Conservation (phyloP, 1,284 basidiomycete genomes). For the Ustilago crameri region DNA sequence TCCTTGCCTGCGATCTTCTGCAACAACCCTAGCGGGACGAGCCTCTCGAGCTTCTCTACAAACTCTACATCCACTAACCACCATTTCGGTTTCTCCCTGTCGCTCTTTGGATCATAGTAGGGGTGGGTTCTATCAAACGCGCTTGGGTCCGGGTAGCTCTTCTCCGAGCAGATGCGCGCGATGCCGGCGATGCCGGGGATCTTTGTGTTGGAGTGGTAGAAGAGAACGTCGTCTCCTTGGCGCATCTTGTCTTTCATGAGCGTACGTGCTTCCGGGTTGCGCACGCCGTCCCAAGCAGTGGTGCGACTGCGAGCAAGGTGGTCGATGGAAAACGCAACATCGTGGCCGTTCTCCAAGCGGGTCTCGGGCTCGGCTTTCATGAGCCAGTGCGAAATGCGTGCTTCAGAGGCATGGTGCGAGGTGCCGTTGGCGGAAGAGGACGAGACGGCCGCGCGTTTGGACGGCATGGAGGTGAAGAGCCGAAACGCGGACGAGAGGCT, state of each 20-base stretch:
- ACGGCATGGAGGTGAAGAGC: constrained; percentile 14
- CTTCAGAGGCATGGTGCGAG: neutral
- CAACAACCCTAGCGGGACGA: constrained; percentile 82
- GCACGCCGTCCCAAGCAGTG: constrained; percentile 89
- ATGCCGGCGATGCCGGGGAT: constrained; percentile 75
- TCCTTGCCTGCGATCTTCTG: constrained; percentile 77
- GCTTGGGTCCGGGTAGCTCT: constrained; percentile 47
- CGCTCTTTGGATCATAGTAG: constrained; percentile 89
- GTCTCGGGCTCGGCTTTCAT: constrained; percentile 65
- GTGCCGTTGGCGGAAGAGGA: neutral
- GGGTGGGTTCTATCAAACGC: constrained; percentile 74
- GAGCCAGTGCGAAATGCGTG: constrained; percentile 47
- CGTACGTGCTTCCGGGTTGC: constrained; percentile 91
- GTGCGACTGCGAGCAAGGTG: constrained; percentile 65
- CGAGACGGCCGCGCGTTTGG: constrained; percentile 25
- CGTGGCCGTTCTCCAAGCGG: constrained; percentile 57
- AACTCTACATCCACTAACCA: constrained; percentile 84
- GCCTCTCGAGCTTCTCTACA: constrained; percentile 76
- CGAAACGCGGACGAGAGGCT: too few relatives aligned
- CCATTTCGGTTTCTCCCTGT: constrained; percentile 83
- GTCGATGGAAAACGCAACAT: constrained; percentile 63
- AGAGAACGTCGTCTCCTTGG: constrained; percentile 80
- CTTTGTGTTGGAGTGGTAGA: constrained; percentile 94
- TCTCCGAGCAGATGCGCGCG: constrained; percentile 22
- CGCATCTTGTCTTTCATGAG: constrained; percentile 86